Evolutionary conservation across 345 rosid genomes (phyloP).

Genomic region (Jatropha curcas): DNA sequence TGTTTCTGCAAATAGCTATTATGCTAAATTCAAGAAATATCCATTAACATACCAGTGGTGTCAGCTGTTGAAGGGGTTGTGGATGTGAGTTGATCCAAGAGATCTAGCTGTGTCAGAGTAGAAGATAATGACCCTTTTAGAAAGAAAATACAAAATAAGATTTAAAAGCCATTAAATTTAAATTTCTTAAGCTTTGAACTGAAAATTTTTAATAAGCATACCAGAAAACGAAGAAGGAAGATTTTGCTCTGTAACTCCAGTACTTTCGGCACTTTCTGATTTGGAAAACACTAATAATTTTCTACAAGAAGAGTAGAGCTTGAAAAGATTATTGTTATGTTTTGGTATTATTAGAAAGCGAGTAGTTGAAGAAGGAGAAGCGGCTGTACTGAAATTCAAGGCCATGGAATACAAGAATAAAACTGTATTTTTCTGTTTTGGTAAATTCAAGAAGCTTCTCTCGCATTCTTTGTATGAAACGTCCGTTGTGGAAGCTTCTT

Average conservation of each 20-base stretch:
- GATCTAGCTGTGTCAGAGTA: conserved; percentile 67
- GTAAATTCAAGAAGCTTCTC: background rate
- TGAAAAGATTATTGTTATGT: too few relatives aligned
- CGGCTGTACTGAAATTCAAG: conserved; percentile 28
- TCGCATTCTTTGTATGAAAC: too few relatives aligned
- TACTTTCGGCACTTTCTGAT: conserved; percentile 39
- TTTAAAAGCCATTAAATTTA: background rate
- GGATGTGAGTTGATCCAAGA: conserved; percentile 71
- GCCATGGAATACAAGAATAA: conserved; percentile 34
- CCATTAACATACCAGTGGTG: conserved; percentile 40
- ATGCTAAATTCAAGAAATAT: too few relatives aligned
- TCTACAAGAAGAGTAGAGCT: conserved; percentile 22
- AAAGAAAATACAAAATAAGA: background rate
- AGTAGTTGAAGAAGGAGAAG: too few relatives aligned
- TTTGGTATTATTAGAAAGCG: conserved; percentile 22
- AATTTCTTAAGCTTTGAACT: background rate
- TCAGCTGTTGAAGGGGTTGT: conserved; percentile 42
- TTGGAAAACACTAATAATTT: conserved; percentile 42
- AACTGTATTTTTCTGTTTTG: conserved; percentile 1
- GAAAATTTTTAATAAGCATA: conserved; percentile 8
- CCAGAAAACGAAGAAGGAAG: conserved; percentile 47
- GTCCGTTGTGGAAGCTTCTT: too few relatives aligned
- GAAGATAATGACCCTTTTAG: conserved; percentile 64
- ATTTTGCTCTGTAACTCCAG: conserved; percentile 43
- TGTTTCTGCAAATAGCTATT: too few relatives aligned